A percentile compares a stretch with the other conserved stretches of the same genome.
Conservation (phyloP, 192 early-diverging fungal genomes). For the Phycomyces nitens region DNA sequence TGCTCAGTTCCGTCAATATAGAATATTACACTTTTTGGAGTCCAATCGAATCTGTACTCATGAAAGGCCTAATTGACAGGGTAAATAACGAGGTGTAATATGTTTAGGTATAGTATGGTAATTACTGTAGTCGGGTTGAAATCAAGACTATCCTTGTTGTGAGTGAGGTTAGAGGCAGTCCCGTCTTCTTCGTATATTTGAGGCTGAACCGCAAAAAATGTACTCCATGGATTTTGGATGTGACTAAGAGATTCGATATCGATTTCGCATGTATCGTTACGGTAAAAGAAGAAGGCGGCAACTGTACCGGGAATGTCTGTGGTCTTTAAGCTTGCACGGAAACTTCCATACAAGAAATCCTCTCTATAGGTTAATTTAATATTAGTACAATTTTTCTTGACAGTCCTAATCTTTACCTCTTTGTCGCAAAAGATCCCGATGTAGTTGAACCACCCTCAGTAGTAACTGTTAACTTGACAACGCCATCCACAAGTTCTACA, state of each 20-base stretch:
- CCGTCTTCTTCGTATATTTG: slow-evolving; percentile 33
- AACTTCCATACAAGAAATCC: slow-evolving; percentile 34
- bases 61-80: slow-evolving; percentile 24
- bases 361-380: slow-evolving; percentile 3
- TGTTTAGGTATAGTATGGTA: background rate
- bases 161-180: slow-evolving; percentile 19
- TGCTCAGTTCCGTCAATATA: slow-evolving; percentile 23
- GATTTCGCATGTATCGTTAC: slow-evolving; percentile 28
- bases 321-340: slow-evolving; percentile 26
- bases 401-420: slow-evolving; percentile 5
- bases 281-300: slow-evolving; percentile 29
- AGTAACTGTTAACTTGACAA: slow-evolving; percentile 4
- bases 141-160: slow-evolving; percentile 3
- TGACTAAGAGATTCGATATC: slow-evolving; percentile 33
- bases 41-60: slow-evolving; percentile 39
- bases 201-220: slow-evolving; percentile 32
- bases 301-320: slow-evolving; percentile 26
- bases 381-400: background rate
- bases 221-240: slow-evolving; percentile 14
- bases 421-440: slow-evolving; percentile 24
- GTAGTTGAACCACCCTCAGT: slow-evolving; percentile 8
- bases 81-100: background rate
- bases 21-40: slow-evolving; percentile 23
- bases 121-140: slow-evolving; percentile 20
- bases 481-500: slow-evolving; percentile 6